These are phyloP conservation scores for Lentinula sp. DNA, from an alignment of 768 basidiomycete species.

Conservation along the genomic window DNA sequence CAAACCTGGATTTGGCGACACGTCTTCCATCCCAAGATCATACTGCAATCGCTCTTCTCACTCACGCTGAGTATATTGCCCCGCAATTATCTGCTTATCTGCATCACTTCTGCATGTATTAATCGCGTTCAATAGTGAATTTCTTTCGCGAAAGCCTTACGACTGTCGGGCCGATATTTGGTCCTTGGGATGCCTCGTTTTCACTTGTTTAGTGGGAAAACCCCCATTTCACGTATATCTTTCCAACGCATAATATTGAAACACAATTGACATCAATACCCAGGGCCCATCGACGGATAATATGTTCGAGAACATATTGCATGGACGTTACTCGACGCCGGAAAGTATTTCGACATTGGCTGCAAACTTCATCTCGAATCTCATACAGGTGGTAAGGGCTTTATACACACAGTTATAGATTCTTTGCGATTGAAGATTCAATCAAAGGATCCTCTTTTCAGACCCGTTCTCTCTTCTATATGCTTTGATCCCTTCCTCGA, in stretches of 20 bases:
- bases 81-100: conserved; percentile 26
- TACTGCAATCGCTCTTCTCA: conserved; percentile 13
- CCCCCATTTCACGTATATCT: conserved; percentile 25
- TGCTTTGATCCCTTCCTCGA: background rate
- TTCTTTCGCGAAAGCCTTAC: conserved; percentile 22
- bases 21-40: conserved; percentile 18
- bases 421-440: background rate
- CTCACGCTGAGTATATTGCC: conserved; percentile 25
- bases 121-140: conserved; percentile 27
- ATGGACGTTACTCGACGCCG: conserved; percentile 18
- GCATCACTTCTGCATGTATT: background rate
- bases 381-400: conserved; percentile 22
- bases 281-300: conserved; percentile 15
- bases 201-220: conserved; percentile 28
- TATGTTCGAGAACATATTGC: conserved; percentile 17
- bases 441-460: background rate
- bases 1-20: conserved; percentile 32
- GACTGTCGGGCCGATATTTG: conserved; percentile 36
- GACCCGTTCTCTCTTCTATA: background rate
- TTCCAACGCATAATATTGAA: background rate
- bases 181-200: conserved; percentile 38
- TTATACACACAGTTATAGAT: no score
- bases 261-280: background rate
- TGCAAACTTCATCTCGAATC: conserved; percentile 20
- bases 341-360: conserved; percentile 15